These are phyloP conservation scores for Crepidotus variabilis DNA, from an alignment of 768 basidiomycete species.

Conservation along the genomic window DNA sequence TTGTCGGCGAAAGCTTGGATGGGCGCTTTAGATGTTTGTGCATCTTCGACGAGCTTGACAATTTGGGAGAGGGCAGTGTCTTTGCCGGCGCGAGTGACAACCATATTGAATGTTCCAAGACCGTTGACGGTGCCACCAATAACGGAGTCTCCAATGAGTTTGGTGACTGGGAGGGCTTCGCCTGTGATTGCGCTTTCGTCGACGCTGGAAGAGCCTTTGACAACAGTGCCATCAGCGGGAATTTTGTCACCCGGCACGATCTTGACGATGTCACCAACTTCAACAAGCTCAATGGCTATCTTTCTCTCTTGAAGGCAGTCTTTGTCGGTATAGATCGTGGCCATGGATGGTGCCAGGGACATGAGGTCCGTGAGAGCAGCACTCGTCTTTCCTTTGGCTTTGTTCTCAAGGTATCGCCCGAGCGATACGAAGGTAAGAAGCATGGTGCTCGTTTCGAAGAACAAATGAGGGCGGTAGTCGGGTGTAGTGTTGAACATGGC, in stretches of 20 bases:
- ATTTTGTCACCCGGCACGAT: slow-evolving; percentile 96
- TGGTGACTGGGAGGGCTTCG: slow-evolving; percentile 85
- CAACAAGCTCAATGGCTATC: slow-evolving; percentile 91
- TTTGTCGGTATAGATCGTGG: slow-evolving; percentile 89
- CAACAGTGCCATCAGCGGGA: slow-evolving; percentile 90
- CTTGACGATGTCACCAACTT: slow-evolving; percentile 91
- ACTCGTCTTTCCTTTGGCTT: slow-evolving; percentile 95
- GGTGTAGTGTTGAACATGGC: slow-evolving; percentile 63
- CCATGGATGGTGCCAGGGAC: slow-evolving; percentile 92
- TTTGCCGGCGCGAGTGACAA: slow-evolving; percentile 91
- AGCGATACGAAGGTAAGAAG: slow-evolving; percentile 95
- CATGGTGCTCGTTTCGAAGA: slow-evolving; percentile 99
- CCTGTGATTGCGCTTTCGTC: slow-evolving; percentile 98
- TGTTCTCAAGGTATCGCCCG: slow-evolving; percentile 93
- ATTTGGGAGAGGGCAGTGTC: slow-evolving; percentile 97
- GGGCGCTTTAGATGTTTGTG: slow-evolving; percentile 96
- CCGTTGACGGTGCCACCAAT: slow-evolving; percentile 98
- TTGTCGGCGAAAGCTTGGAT: slow-evolving; percentile 96
- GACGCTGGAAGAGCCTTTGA: slow-evolving; percentile 80
- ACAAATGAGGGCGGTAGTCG: slow-evolving; percentile 76
- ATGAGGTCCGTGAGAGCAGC: slow-evolving; percentile 96
- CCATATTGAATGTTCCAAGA: slow-evolving; percentile 95
- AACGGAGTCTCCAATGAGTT: slow-evolving; percentile 78
- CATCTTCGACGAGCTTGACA: slow-evolving; percentile 94
- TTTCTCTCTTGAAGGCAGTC: slow-evolving; percentile 81